Base-by-base conservation (phyloP, 257 asterid species). In the Capsicum chinense region DNA sequence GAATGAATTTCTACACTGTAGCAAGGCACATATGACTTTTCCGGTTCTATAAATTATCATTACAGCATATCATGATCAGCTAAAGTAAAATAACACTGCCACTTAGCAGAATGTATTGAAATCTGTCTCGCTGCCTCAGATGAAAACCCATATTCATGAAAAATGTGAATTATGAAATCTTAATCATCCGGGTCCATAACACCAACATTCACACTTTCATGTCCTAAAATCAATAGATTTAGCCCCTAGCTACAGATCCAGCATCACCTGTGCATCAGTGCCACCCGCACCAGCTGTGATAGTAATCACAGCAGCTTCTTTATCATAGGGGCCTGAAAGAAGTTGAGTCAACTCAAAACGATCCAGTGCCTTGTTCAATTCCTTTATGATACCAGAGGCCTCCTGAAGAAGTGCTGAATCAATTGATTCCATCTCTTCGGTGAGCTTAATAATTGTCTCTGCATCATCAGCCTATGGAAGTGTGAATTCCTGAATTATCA, bases 251-350 rank as follows among this genome's bases (percentile, higher is more conserved):
- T 33, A 35, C 54, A 73, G 79, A 86, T 59, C 37, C 15, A 50
- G 73, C 68, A 54, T 92, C 92, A 96, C 99, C 99, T 96, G 99
- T 60, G 99, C 99, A 86, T 97, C 99, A 83, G 99, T 97, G 71
- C 99, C 98, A 78, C 99, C 98, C 0, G 98, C 98, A 86, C 99
- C 99, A 84, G 98, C 98, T 63, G 98, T 86, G 76, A 97, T 93
- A 80, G 86, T 89, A 83, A 97, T 82, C 54, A 95, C 93, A 64
- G 98, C 98, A 39, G 98, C 95, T 92, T 96, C 99, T 89, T 92
- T 97, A 85, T 97, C 99, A 85, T 94, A 97, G 17, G 97, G 98
- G 63, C 98, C 94, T 56, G 98, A 92, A 76, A 97, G 97, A 82
- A 97, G 98, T 89, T 95, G 99, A 58, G 97, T 93, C 88, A 97